These are phyloP conservation scores for Colletotrichum sublineola DNA, from an alignment of 2,329 filamentous ascomycete species.

Conservation along the genomic window DNA sequence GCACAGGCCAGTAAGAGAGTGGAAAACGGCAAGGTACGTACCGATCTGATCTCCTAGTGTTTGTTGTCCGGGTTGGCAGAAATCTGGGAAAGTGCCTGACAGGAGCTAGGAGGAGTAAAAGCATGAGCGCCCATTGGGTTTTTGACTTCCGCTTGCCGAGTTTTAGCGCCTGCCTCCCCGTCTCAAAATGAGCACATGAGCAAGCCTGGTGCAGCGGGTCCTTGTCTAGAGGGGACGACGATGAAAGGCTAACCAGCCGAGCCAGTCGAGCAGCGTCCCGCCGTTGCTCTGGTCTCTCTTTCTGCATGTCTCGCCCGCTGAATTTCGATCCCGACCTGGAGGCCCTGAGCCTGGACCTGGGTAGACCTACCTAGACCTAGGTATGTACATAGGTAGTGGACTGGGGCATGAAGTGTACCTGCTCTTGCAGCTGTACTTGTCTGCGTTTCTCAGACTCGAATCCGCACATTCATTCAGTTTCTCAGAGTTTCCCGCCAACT, in stretches of 20 bases:
- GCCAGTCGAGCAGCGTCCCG: constrained; percentile 24
- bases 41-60: constrained; percentile 4
- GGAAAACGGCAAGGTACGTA: constrained; percentile 10
- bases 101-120: constrained; percentile 13
- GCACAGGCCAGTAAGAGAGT: not conserved
- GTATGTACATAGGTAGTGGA: not conserved
- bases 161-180: constrained; percentile 56
- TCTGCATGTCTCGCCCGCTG: constrained; percentile 10
- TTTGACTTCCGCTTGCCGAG: constrained; percentile 54
- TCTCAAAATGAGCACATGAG: constrained; percentile 64
- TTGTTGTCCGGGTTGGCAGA: not conserved
- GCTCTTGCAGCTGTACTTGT: constrained; percentile 2
- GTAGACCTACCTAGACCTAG: not conserved
- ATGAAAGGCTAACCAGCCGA: constrained; percentile 39
- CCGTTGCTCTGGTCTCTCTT: constrained; percentile 7
- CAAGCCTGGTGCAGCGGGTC: constrained; percentile 58
- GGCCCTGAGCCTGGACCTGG: constrained; percentile 5
- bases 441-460: not conserved
- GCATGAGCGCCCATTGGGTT: constrained; percentile 31
- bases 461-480: not conserved
- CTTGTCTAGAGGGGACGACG: constrained; percentile 40
- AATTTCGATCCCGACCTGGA: not conserved
- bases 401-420: not conserved
- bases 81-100: constrained; percentile 13
- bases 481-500: not conserved